Evolutionary conservation across 2,329 filamentous ascomycete species (phyloP).

Genomic region (Periconia sp.): DNA sequence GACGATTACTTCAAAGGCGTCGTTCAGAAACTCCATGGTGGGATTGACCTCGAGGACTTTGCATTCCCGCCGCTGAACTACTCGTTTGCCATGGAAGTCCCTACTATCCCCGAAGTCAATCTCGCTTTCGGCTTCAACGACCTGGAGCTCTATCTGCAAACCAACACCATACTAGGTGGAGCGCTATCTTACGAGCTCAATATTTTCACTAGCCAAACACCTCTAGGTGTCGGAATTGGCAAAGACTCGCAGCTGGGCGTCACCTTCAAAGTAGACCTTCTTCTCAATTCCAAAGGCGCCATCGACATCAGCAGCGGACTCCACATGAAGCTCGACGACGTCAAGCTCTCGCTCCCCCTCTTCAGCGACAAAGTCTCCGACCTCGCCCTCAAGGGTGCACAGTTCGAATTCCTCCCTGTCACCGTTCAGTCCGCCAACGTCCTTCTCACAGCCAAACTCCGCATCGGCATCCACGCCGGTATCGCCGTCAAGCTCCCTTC

Average conservation of each 20-base stretch:
- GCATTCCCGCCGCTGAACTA: constrained; percentile 19
- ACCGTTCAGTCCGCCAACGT: constrained; percentile 50
- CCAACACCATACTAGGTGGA: constrained; percentile 48
- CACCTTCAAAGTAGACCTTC: constrained; percentile 55
- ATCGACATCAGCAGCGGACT: constrained; percentile 58
- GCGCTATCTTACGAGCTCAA: constrained; percentile 53
- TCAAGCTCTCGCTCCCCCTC: constrained; percentile 52
- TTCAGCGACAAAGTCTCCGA: constrained; percentile 54
- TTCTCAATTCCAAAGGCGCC: constrained; percentile 51
- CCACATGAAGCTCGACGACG: constrained; percentile 57
- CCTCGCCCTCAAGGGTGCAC: constrained; percentile 53
- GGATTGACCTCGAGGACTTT: constrained; percentile 21
- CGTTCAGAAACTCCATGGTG: constrained; percentile 17
- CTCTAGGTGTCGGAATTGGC: constrained; percentile 46
- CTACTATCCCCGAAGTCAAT: constrained; percentile 46
- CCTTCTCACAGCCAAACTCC: constrained; percentile 51
- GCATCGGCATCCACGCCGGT: constrained; percentile 52
- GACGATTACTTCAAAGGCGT: constrained; percentile 10
- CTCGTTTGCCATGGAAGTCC: constrained; percentile 44
- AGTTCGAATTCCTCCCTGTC: constrained; percentile 61
- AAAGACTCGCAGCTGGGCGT: constrained; percentile 49
- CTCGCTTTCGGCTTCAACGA: constrained; percentile 54
- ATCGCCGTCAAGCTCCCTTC: constrained; percentile 10
- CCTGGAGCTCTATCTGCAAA: constrained; percentile 55
- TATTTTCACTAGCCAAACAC: constrained; percentile 51